A percentile compares a stretch with the other conserved stretches of the same genome.
Evolutionary conservation across 805 yeast species (phyloP).

Genomic region (Myxozyma sirexii): DNA sequence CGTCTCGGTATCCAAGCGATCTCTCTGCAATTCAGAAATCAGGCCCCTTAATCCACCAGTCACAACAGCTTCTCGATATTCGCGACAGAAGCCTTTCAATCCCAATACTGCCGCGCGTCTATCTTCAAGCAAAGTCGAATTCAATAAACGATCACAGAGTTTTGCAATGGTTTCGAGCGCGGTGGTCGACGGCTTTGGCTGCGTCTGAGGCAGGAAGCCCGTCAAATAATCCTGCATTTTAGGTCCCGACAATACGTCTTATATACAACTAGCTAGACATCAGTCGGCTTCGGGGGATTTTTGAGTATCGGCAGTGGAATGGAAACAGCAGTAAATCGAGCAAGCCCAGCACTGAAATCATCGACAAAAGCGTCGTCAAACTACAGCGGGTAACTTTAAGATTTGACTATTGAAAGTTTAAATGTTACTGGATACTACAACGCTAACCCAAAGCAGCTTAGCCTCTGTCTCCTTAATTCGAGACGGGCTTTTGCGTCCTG

Average conservation of each 20-base stretch:
- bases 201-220: constrained; percentile 46
- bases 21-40: constrained; percentile 65
- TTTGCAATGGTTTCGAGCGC: constrained; percentile 87
- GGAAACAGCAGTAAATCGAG: not conserved
- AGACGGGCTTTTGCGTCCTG: not conserved
- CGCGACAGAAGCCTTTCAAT: constrained; percentile 82
- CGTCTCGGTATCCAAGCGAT: constrained; percentile 67
- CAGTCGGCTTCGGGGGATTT: not conserved
- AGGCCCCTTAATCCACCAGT: constrained; percentile 82
- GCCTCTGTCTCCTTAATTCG: not conserved
- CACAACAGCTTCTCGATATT: constrained; percentile 86
- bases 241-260: constrained; percentile 1
- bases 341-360: not conserved
- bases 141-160: constrained; percentile 80
- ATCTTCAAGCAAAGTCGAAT: constrained; percentile 80
- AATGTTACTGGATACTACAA: too few species aligned
- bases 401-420: not conserved
- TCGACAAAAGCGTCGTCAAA: not conserved
- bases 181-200: constrained; percentile 53
- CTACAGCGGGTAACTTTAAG: not conserved
- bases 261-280: not conserved
- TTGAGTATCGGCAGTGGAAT: not conserved
- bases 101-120: constrained; percentile 90
- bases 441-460: not conserved
- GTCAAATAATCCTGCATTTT: constrained; percentile 38